A percentile compares a stretch with the other conserved stretches of the same genome.
Conservation (phyloP, 2,329 filamentous ascomycete species). For the Cercospora canescens region DNA sequence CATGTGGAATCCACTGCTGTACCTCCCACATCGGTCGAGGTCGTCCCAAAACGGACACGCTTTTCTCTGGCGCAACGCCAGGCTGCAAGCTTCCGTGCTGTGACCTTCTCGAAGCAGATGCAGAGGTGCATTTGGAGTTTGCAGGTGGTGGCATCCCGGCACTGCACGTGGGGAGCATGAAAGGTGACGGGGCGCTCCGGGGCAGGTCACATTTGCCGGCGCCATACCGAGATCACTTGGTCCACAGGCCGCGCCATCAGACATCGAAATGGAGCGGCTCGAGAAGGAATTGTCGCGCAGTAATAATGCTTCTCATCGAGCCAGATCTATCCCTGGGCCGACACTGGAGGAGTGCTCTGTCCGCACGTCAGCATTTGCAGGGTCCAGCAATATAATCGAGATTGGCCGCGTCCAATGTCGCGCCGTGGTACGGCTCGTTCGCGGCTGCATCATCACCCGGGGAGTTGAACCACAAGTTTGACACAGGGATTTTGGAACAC, state of each 20-base stretch:
- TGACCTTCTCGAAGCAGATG: not conserved
- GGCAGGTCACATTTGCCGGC: not conserved
- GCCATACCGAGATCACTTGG: not conserved
- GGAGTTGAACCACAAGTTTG: not conserved
- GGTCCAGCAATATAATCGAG: not conserved
- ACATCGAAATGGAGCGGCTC: not conserved
- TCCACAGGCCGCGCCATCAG: slow-evolving; percentile 3
- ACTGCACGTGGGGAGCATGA: not conserved
- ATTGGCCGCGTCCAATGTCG: not conserved
- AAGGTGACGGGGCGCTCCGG: not conserved
- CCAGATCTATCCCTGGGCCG: no score
- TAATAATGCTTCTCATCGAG: no score
- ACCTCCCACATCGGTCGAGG: not conserved
- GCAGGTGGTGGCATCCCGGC: not conserved
- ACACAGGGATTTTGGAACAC: slow-evolving; percentile 9
- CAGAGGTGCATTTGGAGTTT: not conserved
- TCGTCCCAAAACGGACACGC: not conserved
- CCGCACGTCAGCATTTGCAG: not conserved
- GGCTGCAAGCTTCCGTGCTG: not conserved
- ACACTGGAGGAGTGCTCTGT: not conserved
- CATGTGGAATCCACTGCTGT: not conserved
- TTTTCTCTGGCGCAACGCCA: not conserved
- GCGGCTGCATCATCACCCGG: not conserved
- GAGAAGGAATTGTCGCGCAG: not conserved
- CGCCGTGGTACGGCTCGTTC: slow-evolving; percentile 3